Base-by-base conservation (phyloP, 2,329 filamentous ascomycete genomes). In the Teratosphaeria pseudoeucalypti region DNA sequence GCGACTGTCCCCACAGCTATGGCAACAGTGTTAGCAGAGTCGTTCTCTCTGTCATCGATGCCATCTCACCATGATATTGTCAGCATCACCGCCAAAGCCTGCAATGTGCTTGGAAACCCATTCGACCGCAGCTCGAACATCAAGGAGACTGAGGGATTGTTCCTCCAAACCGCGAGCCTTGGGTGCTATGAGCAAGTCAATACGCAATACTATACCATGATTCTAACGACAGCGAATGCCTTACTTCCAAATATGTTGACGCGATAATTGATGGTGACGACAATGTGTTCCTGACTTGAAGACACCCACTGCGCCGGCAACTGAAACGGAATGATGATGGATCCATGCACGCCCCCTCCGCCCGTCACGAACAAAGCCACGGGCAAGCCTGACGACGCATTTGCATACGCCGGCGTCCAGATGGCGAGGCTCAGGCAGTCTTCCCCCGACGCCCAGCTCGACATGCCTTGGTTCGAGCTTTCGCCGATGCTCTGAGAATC, bases 351-450 rank as follows among this genome's bases (percentile, higher is more conserved):
- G 16, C 37, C 37, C 14, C 75, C 74, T 6, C 79, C 78, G 2
- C 78, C 79, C 34, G 76, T 75, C 52, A 78, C 71, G 68, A 78
- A 81, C 39, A 76, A 71, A 10, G 77, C 68, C 0, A 80, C 78
- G 0, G 78, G 78, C 3, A 78, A 65, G 0, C 65, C 63, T 1
- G 62, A 65, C 55, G 67, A 63, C 0, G 70, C 66, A 14, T 59
- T 67, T 55, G 61, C 66, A 16, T 64, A 64, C 7, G 66, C 62
- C 7, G 76, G 76, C 14, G 75, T 70, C 78, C 78, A 80, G 29
- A 81, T 65, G 23, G 76, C 75, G 16, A 80, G 70, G 29, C 72
- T 73, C 32, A 81, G 67, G 58, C 78, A 81, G 61, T 80, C 78
- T 58, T 68, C 64, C 26, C 37, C 37, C 11, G 37, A 43, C 37